phyloP scores from a whole-genome alignment of 2,329 filamentous ascomycete genomes.

The Paecilomyces formosus region DNA sequence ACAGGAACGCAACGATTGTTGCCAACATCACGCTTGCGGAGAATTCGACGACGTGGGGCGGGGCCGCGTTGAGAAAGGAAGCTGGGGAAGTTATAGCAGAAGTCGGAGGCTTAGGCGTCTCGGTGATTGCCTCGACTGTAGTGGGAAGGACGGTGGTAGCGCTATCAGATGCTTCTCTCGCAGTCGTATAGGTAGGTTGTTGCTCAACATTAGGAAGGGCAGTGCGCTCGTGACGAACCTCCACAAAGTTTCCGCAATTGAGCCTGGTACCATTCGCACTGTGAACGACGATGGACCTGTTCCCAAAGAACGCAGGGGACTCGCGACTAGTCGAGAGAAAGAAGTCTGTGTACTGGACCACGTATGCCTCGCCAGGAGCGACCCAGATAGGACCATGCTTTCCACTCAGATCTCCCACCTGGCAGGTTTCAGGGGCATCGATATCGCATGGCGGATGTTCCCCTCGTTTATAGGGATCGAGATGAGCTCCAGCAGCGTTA shows the following conservation, averaged over 20 bases:
- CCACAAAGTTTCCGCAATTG: slow-evolving; percentile 51
- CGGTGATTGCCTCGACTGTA: neutral
- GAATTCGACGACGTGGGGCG: neutral
- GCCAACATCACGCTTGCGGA: neutral
- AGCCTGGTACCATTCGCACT: slow-evolving; percentile 46
- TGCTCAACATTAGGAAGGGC: neutral
- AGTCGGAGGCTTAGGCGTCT: neutral
- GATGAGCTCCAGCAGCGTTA: slow-evolving; percentile 57
- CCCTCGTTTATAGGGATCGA: slow-evolving; percentile 62
- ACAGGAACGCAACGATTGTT: neutral
- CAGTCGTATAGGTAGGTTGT: neutral
- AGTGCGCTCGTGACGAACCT: slow-evolving; percentile 9
- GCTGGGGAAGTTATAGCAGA: neutral
- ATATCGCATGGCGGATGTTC: slow-evolving; percentile 56
- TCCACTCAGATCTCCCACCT: slow-evolving; percentile 69
- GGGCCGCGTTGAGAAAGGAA: neutral
- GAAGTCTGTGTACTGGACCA: slow-evolving; percentile 36
- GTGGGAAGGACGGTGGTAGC: neutral
- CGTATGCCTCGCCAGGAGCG: slow-evolving; percentile 30
- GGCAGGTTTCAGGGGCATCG: slow-evolving; percentile 54
- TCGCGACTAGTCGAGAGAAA: slow-evolving; percentile 40
- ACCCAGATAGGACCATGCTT: slow-evolving; percentile 59
- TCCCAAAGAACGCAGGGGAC: slow-evolving; percentile 44
- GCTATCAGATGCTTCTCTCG: neutral
- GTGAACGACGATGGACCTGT: slow-evolving; percentile 49